These are phyloP conservation scores for Encephalitozoon cuniculi DNA, from an alignment of 371 early-diverging fungal genomes.

Conservation along the genomic window DNA sequence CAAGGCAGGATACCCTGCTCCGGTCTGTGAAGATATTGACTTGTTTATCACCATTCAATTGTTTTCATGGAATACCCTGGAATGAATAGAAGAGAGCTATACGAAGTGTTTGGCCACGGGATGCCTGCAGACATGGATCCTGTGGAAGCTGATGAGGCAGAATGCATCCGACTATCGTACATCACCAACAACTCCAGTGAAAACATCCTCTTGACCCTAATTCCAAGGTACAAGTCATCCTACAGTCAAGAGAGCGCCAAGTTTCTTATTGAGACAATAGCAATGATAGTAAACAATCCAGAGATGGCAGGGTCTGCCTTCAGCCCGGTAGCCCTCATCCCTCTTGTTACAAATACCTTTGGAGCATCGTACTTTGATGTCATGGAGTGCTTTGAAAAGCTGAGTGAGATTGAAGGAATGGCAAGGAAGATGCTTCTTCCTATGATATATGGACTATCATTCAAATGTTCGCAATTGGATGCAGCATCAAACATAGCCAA, in stretches of 20 bases:
- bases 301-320: background rate
- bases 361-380: background rate
- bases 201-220: background rate
- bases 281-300: background rate
- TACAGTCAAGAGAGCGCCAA: background rate
- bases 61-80: constrained; percentile 3
- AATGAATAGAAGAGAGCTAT: constrained; percentile 3
- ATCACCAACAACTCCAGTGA: background rate
- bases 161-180: background rate
- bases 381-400: background rate
- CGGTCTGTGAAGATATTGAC: background rate
- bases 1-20: no score
- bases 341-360: background rate
- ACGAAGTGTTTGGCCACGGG: background rate
- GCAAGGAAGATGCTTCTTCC: background rate
- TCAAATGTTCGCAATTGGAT: background rate
- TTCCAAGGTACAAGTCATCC: background rate
- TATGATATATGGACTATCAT: background rate
- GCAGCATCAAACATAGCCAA: background rate
- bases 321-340: background rate
- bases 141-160: background rate
- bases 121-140: background rate
- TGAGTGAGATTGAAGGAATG: background rate
- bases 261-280: background rate
- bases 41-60: background rate